These are phyloP conservation scores for Solanum commersonii DNA, from an alignment of 257 asterid species.

Conservation along the genomic window DNA sequence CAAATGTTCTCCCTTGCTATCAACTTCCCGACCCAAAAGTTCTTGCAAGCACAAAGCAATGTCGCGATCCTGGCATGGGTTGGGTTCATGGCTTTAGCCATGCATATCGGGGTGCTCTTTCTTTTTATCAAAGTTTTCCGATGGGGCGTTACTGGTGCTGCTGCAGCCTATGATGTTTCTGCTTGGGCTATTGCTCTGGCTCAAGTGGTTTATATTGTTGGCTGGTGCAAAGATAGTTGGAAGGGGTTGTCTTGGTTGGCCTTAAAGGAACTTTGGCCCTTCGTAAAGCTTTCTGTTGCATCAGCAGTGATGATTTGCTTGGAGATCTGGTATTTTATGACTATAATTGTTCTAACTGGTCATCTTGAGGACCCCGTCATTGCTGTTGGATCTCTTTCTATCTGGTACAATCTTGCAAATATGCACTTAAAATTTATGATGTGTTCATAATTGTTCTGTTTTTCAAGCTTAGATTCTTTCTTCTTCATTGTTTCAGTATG, in stretches of 20 bases:
- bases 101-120: constrained; percentile 38
- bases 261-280: constrained; percentile 62
- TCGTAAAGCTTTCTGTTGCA: constrained; percentile 60
- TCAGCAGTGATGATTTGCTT: constrained; percentile 92
- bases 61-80: constrained; percentile 76
- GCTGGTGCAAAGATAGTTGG: constrained; percentile 90
- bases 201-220: constrained; percentile 60
- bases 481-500: constrained; percentile 47
- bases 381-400: constrained; percentile 94
- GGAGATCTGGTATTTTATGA: constrained; percentile 99
- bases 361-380: constrained; percentile 82
- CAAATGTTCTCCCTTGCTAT: constrained; percentile 86
- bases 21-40: constrained; percentile 86
- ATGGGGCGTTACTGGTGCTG: constrained; percentile 94
- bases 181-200: constrained; percentile 72
- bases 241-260: constrained; percentile 71
- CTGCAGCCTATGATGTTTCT: constrained; percentile 72
- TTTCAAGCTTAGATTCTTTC: background rate
- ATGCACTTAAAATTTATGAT: background rate
- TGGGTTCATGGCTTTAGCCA: constrained; percentile 47
- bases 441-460: background rate
- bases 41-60: constrained; percentile 81
- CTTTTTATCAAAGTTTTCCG: constrained; percentile 49
- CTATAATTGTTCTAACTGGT: constrained; percentile 83
- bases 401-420: constrained; percentile 41